Evolutionary conservation across 2,329 filamentous ascomycete genomes (phyloP).

Genomic region (Onygenales sp.): DNA sequence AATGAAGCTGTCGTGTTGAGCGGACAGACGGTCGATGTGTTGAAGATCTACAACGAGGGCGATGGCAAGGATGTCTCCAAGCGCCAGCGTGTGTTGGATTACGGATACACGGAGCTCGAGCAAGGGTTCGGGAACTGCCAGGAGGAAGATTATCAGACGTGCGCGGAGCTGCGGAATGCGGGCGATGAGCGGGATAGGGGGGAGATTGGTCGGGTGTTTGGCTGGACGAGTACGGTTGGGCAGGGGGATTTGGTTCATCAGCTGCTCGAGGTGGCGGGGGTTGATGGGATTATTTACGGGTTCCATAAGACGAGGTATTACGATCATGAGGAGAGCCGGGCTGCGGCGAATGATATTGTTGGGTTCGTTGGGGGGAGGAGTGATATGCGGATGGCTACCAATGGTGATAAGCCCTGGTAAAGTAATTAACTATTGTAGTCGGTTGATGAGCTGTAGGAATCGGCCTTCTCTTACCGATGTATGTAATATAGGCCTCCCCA

Average conservation of each 20-base stretch:
- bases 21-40: conserved; percentile 1
- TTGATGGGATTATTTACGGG: conserved; percentile 13
- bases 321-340: background rate
- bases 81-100: conserved; percentile 7
- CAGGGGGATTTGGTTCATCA: conserved; percentile 5
- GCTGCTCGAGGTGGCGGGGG: conserved; percentile 6
- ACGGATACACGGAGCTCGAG: conserved; percentile 6
- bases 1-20: conserved; percentile 9
- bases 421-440: background rate
- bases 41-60: background rate
- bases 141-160: conserved; percentile 8
- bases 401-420: conserved; percentile 6
- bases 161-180: conserved; percentile 9
- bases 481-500: background rate
- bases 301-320: conserved; percentile 6
- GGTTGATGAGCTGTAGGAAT: background rate
- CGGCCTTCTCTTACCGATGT: background rate
- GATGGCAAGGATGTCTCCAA: background rate
- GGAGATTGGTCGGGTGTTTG: conserved; percentile 5
- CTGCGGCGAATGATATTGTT: conserved; percentile 8
- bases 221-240: conserved; percentile 6
- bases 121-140: conserved; percentile 10
- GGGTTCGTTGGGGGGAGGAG: conserved; percentile 6
- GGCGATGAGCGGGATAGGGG: conserved; percentile 2
- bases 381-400: conserved; percentile 8